These are phyloP conservation scores for Hemileccinum impolitum DNA, from an alignment of 768 basidiomycete genomes.

Conservation along the genomic window DNA sequence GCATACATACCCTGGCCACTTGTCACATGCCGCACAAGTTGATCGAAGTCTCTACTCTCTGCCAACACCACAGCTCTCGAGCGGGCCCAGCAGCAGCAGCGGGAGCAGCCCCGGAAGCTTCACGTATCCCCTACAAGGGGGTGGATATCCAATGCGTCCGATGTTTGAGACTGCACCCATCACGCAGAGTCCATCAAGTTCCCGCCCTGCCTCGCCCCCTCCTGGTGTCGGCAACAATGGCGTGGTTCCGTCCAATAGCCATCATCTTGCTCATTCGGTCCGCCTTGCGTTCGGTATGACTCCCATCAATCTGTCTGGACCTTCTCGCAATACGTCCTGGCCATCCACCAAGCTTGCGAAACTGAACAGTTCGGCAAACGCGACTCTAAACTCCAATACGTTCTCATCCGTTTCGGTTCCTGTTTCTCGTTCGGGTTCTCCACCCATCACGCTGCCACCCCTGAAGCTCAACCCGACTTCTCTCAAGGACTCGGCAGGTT, in stretches of 20 bases:
- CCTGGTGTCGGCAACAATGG: constrained; percentile 33
- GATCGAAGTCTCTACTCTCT: constrained; percentile 31
- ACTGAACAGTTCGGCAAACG: constrained; percentile 8
- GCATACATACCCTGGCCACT: constrained; percentile 32
- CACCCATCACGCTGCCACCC: constrained; percentile 71
- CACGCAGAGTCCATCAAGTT: constrained; percentile 47
- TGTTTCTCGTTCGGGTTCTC: constrained; percentile 59
- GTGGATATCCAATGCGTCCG: constrained; percentile 17
- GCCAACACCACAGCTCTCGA: constrained; percentile 61
- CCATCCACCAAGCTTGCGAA: constrained; percentile 25
- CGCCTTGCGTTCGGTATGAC: constrained; percentile 92
- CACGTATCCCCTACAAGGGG: constrained; percentile 35
- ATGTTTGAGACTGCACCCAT: constrained; percentile 27
- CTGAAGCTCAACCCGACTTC: constrained; percentile 44
- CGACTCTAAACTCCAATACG: constrained; percentile 6
- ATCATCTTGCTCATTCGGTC: constrained; percentile 79
- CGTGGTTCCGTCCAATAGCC: constrained; percentile 36
- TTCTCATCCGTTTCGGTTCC: constrained; percentile 38
- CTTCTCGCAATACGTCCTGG: constrained; percentile 39
- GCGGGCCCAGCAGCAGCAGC: constrained; percentile 56
- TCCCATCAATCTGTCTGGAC: constrained; percentile 50
- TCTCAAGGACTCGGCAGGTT: constrained; percentile 6
- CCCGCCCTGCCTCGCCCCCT: constrained; percentile 60
- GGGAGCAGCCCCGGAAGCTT: constrained; percentile 60
- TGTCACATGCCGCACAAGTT: constrained; percentile 27